Percentiles rank a stretch among this genome's conserved stretches.
Evolutionary conservation across 768 basidiomycete genomes (phyloP).

Genomic region (Leccinum broughii): DNA sequence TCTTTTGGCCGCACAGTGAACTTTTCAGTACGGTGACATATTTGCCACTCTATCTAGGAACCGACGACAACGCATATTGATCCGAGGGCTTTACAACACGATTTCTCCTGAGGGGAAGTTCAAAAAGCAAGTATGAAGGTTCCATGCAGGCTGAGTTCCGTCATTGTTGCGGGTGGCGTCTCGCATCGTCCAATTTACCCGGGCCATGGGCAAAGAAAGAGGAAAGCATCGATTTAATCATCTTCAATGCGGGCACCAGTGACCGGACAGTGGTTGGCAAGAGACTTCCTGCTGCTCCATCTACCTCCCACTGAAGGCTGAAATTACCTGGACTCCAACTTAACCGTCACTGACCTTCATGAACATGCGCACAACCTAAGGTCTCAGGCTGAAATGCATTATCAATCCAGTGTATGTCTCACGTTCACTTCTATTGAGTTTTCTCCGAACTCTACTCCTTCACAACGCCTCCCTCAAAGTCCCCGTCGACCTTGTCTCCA

Average conservation of each 20-base stretch:
- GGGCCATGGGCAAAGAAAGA: not conserved
- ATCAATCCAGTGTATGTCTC: not conserved
- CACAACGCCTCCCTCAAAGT: not conserved
- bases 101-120: slow-evolving; percentile 5
- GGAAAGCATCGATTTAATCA: not conserved
- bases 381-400: not conserved
- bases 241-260: not conserved
- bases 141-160: not conserved
- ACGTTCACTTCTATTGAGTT: slow-evolving; percentile 4
- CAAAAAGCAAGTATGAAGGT: slow-evolving; percentile 4
- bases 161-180: not conserved
- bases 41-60: slow-evolving; percentile 10
- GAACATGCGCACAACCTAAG: not conserved
- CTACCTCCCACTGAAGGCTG: not conserved
- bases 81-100: slow-evolving; percentile 20
- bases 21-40: not conserved
- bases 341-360: not conserved
- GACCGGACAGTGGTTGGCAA: not conserved
- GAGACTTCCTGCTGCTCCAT: not conserved
- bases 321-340: not conserved
- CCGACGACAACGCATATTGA: slow-evolving; percentile 7
- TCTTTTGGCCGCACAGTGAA: slow-evolving; percentile 1
- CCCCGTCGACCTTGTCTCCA: not conserved
- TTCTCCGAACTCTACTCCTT: not conserved
- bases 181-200: slow-evolving; percentile 1